phyloP scores from a whole-genome alignment of 2,329 filamentous ascomycete species.

The Onygenales sp. region DNA sequence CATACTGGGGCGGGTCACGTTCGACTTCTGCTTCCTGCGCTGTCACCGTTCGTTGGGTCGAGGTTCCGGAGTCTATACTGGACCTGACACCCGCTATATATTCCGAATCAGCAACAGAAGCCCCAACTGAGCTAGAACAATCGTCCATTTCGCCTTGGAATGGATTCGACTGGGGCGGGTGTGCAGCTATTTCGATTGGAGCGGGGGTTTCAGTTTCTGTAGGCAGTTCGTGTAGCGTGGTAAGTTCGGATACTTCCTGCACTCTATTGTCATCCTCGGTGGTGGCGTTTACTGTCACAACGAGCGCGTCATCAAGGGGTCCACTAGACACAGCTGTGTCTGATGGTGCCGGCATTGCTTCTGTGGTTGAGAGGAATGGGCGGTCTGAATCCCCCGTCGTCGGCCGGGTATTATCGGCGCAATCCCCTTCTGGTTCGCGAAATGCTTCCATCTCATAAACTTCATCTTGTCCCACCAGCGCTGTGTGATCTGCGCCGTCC shows the following conservation, averaged over 20 bases:
- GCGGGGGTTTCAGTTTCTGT: background rate
- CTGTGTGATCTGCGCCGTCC: background rate
- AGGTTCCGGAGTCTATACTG: background rate
- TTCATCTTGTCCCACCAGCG: background rate
- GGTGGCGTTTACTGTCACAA: background rate
- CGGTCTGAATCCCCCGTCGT: background rate
- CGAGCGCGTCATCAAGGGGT: background rate
- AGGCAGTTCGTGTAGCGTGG: background rate
- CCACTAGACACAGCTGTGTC: background rate
- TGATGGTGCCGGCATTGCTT: background rate
- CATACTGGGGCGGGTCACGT: background rate
- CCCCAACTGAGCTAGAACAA: constrained; percentile 33
- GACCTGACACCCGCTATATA: constrained; percentile 11
- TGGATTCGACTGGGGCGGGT: background rate
- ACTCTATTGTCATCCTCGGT: background rate
- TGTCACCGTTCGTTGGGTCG: background rate
- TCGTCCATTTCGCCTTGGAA: background rate
- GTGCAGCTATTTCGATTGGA: background rate
- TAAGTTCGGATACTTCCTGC: background rate
- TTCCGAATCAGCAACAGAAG: constrained; percentile 42
- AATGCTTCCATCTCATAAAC: background rate
- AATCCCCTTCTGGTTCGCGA: background rate
- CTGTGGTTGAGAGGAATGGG: background rate
- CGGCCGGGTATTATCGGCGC: background rate
- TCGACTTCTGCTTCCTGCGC: background rate